Conservation (phyloP, 306 rosid genomes). For the Rosa persica region DNA sequence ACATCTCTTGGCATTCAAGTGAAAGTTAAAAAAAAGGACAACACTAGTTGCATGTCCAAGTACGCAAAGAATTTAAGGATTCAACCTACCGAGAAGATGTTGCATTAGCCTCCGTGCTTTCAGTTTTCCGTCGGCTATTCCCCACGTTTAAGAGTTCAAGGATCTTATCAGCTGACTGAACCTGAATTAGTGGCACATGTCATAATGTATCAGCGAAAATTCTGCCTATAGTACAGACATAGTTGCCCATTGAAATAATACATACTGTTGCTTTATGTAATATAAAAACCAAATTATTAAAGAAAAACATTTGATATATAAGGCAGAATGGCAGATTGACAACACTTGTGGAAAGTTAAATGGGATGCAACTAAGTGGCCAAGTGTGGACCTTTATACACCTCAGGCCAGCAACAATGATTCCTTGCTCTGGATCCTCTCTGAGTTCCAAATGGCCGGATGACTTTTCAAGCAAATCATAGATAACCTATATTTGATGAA, state of each 20-base stretch:
- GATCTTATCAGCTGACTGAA: conserved; percentile 62
- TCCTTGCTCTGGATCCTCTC: conserved; percentile 71
- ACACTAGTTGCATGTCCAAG: conserved; percentile 5
- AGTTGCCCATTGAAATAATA: not conserved
- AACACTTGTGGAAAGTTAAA: not conserved
- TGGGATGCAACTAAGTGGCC: not conserved
- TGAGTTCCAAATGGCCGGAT: conserved; percentile 61
- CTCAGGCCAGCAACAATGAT: conserved; percentile 57
- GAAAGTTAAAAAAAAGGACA: not conserved
- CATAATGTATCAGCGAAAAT: not conserved
- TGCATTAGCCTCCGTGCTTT: conserved; percentile 62
- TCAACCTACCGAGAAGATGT: conserved; percentile 55
- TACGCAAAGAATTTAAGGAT: conserved; percentile 3
- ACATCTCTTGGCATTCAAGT: not conserved
- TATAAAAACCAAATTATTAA: not conserved
- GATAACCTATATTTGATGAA: conserved; percentile 44
- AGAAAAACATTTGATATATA: not conserved
- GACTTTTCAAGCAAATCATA: conserved; percentile 69
- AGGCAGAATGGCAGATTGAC: not conserved
- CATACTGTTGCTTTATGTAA: not conserved
- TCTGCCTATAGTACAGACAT: conserved; percentile 4
- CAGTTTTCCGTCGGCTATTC: conserved; percentile 62
- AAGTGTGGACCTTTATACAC: conserved; percentile 50
- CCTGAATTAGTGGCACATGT: conserved; percentile 37
- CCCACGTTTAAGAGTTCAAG: conserved; percentile 65